Conservation (phyloP, 2,329 filamentous ascomycete species). For the Stemphylium lycopersici region DNA sequence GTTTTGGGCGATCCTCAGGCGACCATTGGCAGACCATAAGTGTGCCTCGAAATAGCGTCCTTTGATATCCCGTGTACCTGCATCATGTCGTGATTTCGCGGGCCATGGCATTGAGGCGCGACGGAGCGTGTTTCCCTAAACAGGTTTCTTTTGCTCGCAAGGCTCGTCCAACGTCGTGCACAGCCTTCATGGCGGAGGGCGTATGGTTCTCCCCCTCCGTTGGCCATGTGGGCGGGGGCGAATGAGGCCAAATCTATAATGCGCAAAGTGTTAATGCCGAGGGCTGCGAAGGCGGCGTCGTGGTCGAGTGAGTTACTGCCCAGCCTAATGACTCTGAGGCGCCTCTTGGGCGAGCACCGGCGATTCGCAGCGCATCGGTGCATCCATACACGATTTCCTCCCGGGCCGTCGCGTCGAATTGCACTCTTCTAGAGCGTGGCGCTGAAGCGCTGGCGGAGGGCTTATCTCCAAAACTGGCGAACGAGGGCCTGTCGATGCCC, state of each 20-base stretch:
- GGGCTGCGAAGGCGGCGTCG: constrained; percentile 2
- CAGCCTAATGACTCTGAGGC: constrained; percentile 12
- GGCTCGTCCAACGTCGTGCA: constrained; percentile 8
- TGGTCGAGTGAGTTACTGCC: constrained; percentile 8
- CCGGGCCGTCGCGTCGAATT: constrained; percentile 37
- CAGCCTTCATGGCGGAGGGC: neutral
- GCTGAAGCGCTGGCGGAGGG: constrained; percentile 35
- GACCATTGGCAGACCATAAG: constrained; percentile 19
- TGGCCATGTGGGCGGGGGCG: constrained; percentile 1
- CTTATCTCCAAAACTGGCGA: constrained; percentile 27
- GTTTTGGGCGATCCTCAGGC: constrained; percentile 9
- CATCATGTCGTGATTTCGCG: neutral
- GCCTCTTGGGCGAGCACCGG: constrained; percentile 7
- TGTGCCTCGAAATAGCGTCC: neutral
- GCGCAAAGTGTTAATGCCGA: neutral
- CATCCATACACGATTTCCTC: constrained; percentile 22
- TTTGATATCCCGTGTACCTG: neutral
- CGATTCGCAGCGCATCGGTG: constrained; percentile 21
- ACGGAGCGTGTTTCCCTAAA: neutral
- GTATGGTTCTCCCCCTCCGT: neutral
- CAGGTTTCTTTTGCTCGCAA: neutral
- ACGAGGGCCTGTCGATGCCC: constrained; percentile 24
- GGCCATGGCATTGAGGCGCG: neutral
- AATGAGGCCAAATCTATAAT: neutral
- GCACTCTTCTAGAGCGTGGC: constrained; percentile 25